phyloP scores from a whole-genome alignment of 371 early-diverging fungal genomes.

The Blastocladiella emersonii region DNA sequence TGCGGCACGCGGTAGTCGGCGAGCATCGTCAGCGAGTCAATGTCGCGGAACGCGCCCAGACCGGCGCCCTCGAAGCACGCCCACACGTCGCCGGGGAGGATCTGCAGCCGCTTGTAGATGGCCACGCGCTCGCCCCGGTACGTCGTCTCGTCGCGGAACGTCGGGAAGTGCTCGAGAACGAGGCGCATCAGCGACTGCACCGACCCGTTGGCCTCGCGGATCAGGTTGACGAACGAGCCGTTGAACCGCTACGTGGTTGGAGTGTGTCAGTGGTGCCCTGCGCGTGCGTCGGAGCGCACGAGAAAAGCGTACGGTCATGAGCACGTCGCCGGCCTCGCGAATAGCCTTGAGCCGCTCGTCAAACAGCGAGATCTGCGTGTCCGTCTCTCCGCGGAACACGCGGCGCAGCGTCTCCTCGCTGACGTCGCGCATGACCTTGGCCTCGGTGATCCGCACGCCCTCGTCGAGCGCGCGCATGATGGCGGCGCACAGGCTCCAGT shows the following conservation, averaged over 20 bases:
- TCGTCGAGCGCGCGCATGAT: conserved; percentile 53
- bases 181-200: conserved; percentile 41
- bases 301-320: conserved; percentile 11
- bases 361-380: conserved; percentile 47
- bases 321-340: conserved; percentile 50
- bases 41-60: conserved; percentile 53
- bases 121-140: conserved; percentile 44
- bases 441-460: conserved; percentile 45
- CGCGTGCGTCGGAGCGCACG: neutral
- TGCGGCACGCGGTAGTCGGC: conserved; percentile 71
- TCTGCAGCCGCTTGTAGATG: conserved; percentile 74
- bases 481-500: conserved; percentile 73
- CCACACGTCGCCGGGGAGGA: conserved; percentile 80
- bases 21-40: conserved; percentile 80
- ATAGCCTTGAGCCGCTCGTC: conserved; percentile 45
- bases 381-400: conserved; percentile 50
- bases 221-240: conserved; percentile 51
- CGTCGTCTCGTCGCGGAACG: conserved; percentile 52
- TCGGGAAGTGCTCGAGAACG: conserved; percentile 44
- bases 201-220: conserved; percentile 34
- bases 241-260: conserved; percentile 47
- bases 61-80: conserved; percentile 65
- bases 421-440: conserved; percentile 25
- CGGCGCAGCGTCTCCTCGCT: conserved; percentile 28
- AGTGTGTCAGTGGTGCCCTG: neutral